phyloP scores from a whole-genome alignment of 2,329 filamentous ascomycete genomes.

The Aureobasidium sp. region DNA sequence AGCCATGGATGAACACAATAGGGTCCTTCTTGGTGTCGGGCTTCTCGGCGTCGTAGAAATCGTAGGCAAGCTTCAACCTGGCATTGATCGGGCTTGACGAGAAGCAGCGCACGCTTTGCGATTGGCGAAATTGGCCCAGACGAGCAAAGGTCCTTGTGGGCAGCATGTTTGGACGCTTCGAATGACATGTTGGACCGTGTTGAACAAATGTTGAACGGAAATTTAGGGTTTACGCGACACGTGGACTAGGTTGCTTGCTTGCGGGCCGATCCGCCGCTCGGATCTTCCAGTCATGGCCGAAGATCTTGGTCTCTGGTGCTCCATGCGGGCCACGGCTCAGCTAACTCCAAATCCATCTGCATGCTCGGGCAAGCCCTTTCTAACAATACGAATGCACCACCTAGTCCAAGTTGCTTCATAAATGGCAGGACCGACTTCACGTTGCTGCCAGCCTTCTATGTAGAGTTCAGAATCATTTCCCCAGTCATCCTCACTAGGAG shows the following conservation, averaged over 20 bases:
- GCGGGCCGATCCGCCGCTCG: slow-evolving; percentile 1
- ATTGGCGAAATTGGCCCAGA: not conserved
- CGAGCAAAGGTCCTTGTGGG: slow-evolving; percentile 1
- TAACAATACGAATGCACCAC: no score
- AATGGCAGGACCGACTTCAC: no score
- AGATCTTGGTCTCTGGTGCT: no score
- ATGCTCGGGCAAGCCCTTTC: no score
- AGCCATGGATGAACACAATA: slow-evolving; percentile 82
- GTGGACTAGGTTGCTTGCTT: not conserved
- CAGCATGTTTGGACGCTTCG: not conserved
- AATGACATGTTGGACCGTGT: not conserved
- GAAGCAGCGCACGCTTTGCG: not conserved
- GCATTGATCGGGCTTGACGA: slow-evolving; percentile 8
- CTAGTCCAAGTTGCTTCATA: no score
- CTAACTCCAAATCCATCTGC: no score
- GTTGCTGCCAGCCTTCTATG: no score
- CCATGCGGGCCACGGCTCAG: no score
- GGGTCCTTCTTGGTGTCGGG: slow-evolving; percentile 43
- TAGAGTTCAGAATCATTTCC: no score
- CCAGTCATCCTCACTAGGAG: no score
- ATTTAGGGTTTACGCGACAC: not conserved
- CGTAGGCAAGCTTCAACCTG: slow-evolving; percentile 49
- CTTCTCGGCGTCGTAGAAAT: slow-evolving; percentile 52
- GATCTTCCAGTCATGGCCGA: not conserved
- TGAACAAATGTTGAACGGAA: slow-evolving; percentile 9